A percentile compares a stretch with the other conserved stretches of the same genome.
These are phyloP conservation scores for Corrigiola litoralis DNA, from an alignment of 179 eudicot species.

Conservation along the genomic window DNA sequence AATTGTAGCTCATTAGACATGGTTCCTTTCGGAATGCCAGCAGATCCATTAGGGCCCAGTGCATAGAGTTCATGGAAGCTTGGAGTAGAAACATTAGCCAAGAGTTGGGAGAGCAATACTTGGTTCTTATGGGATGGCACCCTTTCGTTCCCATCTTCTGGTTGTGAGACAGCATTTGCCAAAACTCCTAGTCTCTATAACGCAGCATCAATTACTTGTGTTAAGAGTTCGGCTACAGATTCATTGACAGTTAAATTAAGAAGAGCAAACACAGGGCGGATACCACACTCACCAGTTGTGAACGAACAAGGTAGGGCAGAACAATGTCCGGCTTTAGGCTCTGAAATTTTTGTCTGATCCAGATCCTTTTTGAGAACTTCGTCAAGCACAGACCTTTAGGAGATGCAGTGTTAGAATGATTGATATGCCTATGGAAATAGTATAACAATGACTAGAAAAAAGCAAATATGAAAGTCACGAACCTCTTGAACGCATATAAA, in stretches of 20 bases:
- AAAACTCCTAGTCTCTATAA: slow-evolving; percentile 72
- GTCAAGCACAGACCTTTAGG: slow-evolving; percentile 69
- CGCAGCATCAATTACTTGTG: not conserved
- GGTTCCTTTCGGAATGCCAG: slow-evolving; percentile 46
- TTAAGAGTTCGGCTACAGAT: not conserved
- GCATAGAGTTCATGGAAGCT: slow-evolving; percentile 81
- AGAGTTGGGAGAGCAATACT: slow-evolving; percentile 77
- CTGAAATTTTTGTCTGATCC: slow-evolving; percentile 56
- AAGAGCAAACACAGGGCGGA: not conserved
- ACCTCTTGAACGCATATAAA: slow-evolving; percentile 96
- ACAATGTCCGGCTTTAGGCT: slow-evolving; percentile 90
- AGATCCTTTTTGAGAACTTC: slow-evolving; percentile 77
- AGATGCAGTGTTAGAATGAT: slow-evolving; percentile 1
- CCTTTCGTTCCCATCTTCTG: slow-evolving; percentile 65
- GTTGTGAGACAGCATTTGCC: slow-evolving; percentile 36
- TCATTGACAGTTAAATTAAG: not conserved
- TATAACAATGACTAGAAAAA: too few relatives aligned
- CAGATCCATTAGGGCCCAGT: slow-evolving; percentile 53
- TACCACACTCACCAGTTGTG: slow-evolving; percentile 72
- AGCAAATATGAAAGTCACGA: slow-evolving; percentile 30
- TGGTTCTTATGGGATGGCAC: slow-evolving; percentile 43
- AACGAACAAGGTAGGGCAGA: slow-evolving; percentile 84
- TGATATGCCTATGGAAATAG: too few relatives aligned
- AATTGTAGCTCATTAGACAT: too few relatives aligned
- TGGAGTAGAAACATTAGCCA: slow-evolving; percentile 80